Evolutionary conservation across 2,329 filamentous ascomycete genomes (phyloP).

Genomic region (Helicocarpus griseus): DNA sequence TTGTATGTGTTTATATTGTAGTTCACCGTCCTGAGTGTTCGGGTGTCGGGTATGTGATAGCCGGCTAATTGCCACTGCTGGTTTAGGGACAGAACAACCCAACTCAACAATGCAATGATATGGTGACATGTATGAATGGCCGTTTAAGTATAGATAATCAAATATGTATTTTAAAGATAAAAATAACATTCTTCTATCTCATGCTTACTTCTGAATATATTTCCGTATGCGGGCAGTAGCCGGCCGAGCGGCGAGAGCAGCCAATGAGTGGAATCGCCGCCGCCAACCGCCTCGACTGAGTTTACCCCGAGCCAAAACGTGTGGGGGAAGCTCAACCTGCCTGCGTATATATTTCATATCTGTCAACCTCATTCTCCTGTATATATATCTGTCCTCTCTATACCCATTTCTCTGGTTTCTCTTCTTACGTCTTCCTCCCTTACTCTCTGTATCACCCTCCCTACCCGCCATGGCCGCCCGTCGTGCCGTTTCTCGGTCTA

Average conservation of each 20-base stretch:
- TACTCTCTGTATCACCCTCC: not conserved
- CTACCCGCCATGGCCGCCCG: slow-evolving; percentile 10
- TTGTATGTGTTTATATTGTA: not conserved
- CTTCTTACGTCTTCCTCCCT: not conserved
- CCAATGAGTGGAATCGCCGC: no score
- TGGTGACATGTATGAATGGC: no score
- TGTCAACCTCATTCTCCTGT: not conserved
- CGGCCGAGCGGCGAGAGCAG: no score
- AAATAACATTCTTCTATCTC: no score
- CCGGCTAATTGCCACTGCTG: not conserved
- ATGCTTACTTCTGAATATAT: no score
- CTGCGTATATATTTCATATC: no score
- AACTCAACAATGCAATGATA: no score
- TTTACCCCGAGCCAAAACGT: not conserved
- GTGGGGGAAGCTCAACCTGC: not conserved
- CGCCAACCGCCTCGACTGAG: slow-evolving; percentile 7
- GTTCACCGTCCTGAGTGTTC: no score
- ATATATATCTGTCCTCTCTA: not conserved
- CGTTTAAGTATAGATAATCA: no score
- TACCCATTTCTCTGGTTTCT: not conserved
- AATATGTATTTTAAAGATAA: no score
- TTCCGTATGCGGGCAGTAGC: no score
- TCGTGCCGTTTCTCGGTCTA: slow-evolving; percentile 11
- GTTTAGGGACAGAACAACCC: not conserved
- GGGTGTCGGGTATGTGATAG: no score